These are phyloP conservation scores for Diaporthe ampelina DNA, from an alignment of 2,329 filamentous ascomycete genomes.

Conservation along the genomic window DNA sequence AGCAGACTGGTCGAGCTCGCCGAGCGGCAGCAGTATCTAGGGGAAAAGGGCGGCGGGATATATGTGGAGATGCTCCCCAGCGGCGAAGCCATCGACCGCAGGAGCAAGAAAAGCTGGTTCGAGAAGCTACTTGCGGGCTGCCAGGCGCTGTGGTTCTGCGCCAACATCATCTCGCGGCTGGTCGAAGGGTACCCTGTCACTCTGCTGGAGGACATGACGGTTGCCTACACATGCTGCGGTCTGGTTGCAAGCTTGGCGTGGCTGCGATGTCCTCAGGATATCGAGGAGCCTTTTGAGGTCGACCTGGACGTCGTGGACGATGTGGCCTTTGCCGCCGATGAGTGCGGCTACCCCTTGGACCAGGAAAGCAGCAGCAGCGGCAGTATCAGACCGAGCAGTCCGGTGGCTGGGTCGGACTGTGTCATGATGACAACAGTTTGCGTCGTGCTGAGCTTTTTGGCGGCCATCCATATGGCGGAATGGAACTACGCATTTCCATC, in stretches of 20 bases:
- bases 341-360: background rate
- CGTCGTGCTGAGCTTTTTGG: background rate
- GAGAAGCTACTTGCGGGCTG: background rate
- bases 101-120: constrained; percentile 24
- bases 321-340: background rate
- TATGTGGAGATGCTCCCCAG: background rate
- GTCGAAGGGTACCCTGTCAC: background rate
- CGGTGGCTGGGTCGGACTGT: background rate
- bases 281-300: background rate
- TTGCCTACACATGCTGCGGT: background rate
- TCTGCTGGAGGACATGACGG: constrained; percentile 2
- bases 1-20: background rate
- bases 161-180: constrained; percentile 1
- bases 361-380: background rate
- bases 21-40: background rate
- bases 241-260: background rate
- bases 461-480: background rate
- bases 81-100: background rate
- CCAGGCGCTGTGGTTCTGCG: constrained; percentile 22
- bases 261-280: constrained; percentile 6
- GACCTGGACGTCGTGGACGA: background rate
- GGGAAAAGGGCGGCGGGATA: background rate
- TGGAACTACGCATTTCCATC: constrained; percentile 6
- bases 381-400: too few relatives aligned
- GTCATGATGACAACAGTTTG: background rate